Percentiles rank a stretch among this genome's conserved stretches.
Conservation (phyloP, 441 rosid genomes). For the Geranium incanum region DNA sequence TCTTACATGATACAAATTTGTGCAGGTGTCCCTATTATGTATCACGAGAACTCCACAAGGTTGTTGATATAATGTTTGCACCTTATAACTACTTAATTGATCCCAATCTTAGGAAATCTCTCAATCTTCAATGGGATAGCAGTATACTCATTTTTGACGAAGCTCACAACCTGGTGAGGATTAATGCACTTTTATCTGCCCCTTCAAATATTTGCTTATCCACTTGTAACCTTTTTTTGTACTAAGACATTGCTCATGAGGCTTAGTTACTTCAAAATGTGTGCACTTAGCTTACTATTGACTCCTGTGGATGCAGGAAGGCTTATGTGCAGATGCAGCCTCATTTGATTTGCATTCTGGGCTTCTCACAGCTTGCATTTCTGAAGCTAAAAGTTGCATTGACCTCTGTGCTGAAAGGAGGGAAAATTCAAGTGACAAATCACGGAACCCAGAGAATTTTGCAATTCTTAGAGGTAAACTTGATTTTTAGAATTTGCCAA, state of each 20-base stretch:
- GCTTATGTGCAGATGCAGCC: slow-evolving; percentile 90
- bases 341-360: slow-evolving; percentile 86
- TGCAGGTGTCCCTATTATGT: slow-evolving; percentile 85
- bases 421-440: slow-evolving; percentile 57
- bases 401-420: slow-evolving; percentile 59
- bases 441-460: slow-evolving; percentile 72
- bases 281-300: not conserved
- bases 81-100: slow-evolving; percentile 91
- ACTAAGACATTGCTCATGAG: not conserved
- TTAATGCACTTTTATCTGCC: slow-evolving; percentile 13
- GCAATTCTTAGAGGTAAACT: slow-evolving; percentile 83
- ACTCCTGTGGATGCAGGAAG: slow-evolving; percentile 49
- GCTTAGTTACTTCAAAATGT: not conserved
- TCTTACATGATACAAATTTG: slow-evolving; percentile 20
- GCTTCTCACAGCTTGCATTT: slow-evolving; percentile 73
- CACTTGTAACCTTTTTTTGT: not conserved
- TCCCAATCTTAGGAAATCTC: slow-evolving; percentile 51
- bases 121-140: slow-evolving; percentile 55
- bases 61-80: slow-evolving; percentile 76
- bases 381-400: slow-evolving; percentile 78
- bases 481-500: slow-evolving; percentile 8
- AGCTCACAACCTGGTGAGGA: slow-evolving; percentile 94
- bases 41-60: slow-evolving; percentile 80
- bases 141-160: slow-evolving; percentile 87
- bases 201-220: slow-evolving; percentile 14